Conservation (phyloP, 1,284 basidiomycete genomes). For the Trichosporon sp. region DNA sequence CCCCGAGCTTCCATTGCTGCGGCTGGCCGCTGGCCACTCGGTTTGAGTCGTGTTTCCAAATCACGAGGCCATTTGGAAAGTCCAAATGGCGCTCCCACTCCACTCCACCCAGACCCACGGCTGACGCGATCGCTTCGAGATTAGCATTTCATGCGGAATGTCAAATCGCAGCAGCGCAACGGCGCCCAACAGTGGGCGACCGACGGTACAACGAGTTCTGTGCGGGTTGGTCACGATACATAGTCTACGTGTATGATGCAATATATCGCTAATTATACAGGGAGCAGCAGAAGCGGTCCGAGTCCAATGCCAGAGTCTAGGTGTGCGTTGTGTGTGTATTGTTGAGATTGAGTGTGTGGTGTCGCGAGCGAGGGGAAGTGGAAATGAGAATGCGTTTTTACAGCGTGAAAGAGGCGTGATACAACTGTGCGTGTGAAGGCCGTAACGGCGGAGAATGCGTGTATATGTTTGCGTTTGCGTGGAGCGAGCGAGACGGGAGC, state of each 20-base stretch:
- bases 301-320: slow-evolving; percentile 1
- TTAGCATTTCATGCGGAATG: not conserved
- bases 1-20: not conserved
- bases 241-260: slow-evolving; percentile 2
- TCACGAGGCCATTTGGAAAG: not conserved
- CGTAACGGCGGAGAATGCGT: not conserved
- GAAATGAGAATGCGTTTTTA: slow-evolving; percentile 2
- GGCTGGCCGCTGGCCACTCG: not conserved
- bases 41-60: not conserved
- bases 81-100: not conserved
- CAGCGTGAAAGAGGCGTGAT: slow-evolving; percentile 1
- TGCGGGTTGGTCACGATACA: not conserved
- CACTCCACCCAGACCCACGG: not conserved
- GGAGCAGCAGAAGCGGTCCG: not conserved
- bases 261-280: slow-evolving; percentile 4
- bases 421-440: slow-evolving; percentile 2
- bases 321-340: not conserved
- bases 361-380: not conserved
- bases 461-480: slow-evolving; percentile 3
- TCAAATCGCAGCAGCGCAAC: not conserved
- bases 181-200: too few species aligned
- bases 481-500: not conserved
- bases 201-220: too few species aligned
- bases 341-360: not conserved
- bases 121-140: not conserved